phyloP scores from a whole-genome alignment of 2,329 filamentous ascomycete species.

The Scedosporium aurantiacum region DNA sequence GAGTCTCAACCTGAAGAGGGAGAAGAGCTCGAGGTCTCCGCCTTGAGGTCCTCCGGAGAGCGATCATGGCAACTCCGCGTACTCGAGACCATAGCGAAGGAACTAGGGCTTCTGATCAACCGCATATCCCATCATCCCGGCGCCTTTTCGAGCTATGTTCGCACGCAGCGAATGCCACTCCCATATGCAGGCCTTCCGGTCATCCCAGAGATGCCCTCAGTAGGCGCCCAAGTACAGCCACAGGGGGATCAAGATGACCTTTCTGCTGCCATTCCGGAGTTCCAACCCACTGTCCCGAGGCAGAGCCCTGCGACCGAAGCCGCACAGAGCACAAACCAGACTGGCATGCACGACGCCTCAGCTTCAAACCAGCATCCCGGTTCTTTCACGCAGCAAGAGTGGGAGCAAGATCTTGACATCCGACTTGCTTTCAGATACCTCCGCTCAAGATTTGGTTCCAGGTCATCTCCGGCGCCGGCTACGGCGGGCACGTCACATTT shows the following conservation, averaged over 20 bases:
- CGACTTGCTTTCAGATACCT: constrained; percentile 87
- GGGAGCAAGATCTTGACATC: constrained; percentile 86
- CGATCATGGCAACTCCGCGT: constrained; percentile 64
- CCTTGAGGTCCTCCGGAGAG: constrained; percentile 22
- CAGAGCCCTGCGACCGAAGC: constrained; percentile 15
- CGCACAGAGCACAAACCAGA: not conserved
- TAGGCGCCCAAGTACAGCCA: constrained; percentile 18
- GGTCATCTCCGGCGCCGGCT: constrained; percentile 28
- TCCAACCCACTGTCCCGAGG: constrained; percentile 35
- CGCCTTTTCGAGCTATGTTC: constrained; percentile 73
- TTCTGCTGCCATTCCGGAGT: constrained; percentile 32
- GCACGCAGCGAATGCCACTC: constrained; percentile 50
- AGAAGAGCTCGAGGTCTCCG: constrained; percentile 9
- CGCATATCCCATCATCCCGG: constrained; percentile 72
- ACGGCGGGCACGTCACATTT: constrained; percentile 34
- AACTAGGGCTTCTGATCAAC: constrained; percentile 74
- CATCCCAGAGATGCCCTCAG: constrained; percentile 37
- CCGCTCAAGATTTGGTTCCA: constrained; percentile 58
- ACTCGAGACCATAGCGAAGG: constrained; percentile 72
- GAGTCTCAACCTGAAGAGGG: constrained; percentile 20
- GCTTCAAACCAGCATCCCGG: not conserved
- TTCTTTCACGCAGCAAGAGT: constrained; percentile 64
- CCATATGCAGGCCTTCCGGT: constrained; percentile 71
- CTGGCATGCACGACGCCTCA: not conserved
- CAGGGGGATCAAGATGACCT: constrained; percentile 35